These are phyloP conservation scores for Clarireedia hainanense DNA, from an alignment of 2,329 filamentous ascomycete genomes.

Conservation along the genomic window DNA sequence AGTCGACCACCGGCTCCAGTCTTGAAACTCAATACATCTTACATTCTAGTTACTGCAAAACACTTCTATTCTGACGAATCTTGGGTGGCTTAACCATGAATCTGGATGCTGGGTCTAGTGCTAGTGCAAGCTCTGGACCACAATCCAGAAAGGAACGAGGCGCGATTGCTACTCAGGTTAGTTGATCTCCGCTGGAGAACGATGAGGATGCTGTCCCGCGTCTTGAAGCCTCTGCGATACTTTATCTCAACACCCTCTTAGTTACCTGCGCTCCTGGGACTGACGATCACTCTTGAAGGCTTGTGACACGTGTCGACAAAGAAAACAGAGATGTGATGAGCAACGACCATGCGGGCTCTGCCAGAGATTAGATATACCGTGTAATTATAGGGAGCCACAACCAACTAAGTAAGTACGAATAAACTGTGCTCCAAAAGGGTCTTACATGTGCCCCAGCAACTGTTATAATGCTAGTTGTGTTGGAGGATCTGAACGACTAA, in stretches of 20 bases:
- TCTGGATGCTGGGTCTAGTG: slow-evolving; percentile 20
- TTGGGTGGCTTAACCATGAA: slow-evolving; percentile 17
- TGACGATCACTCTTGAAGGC: slow-evolving; percentile 32
- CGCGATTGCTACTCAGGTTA: slow-evolving; percentile 41
- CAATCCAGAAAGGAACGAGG: slow-evolving; percentile 36
- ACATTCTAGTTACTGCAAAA: background rate
- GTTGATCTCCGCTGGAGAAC: slow-evolving; percentile 7
- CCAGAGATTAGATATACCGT: slow-evolving; percentile 48
- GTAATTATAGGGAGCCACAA: slow-evolving; percentile 51
- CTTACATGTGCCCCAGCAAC: too few species aligned
- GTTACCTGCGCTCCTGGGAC: slow-evolving; percentile 4
- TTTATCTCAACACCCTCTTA: background rate
- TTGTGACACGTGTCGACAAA: slow-evolving; percentile 50
- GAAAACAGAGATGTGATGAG: slow-evolving; percentile 60
- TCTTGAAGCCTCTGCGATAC: background rate
- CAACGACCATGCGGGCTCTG: slow-evolving; percentile 53
- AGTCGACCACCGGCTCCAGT: background rate
- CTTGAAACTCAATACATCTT: background rate
- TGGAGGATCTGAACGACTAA: slow-evolving; percentile 1
- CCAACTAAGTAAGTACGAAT: slow-evolving; percentile 50
- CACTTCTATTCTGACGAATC: background rate
- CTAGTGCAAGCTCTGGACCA: slow-evolving; percentile 18
- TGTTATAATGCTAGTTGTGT: background rate
- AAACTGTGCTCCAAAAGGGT: too few species aligned
- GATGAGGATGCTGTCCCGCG: slow-evolving; percentile 1